These are phyloP conservation scores for Myxozyma mucilagina DNA, from an alignment of 805 yeast species.

Conservation along the genomic window DNA sequence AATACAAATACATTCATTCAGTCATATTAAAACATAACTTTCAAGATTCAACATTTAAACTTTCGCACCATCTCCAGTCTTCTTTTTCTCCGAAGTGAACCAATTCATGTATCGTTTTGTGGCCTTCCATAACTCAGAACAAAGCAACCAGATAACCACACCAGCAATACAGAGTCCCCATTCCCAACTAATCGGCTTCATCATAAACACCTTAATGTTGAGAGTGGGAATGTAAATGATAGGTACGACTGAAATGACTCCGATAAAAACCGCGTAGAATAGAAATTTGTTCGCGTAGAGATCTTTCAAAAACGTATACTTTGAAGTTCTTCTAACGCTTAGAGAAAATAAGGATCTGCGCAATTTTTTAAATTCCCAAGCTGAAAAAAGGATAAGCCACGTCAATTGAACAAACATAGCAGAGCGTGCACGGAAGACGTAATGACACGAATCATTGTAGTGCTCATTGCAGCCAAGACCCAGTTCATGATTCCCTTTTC, in stretches of 20 bases:
- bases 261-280: slow-evolving; percentile 77
- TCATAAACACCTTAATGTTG: slow-evolving; percentile 72
- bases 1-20: too few relatives aligned
- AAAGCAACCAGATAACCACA: slow-evolving; percentile 57
- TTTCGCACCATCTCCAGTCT: background rate
- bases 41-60: background rate
- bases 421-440: slow-evolving; percentile 74
- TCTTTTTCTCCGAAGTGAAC: slow-evolving; percentile 5
- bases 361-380: slow-evolving; percentile 81
- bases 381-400: slow-evolving; percentile 78
- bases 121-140: slow-evolving; percentile 68
- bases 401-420: slow-evolving; percentile 79
- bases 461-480: slow-evolving; percentile 64
- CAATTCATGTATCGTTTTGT: slow-evolving; percentile 50
- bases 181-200: slow-evolving; percentile 68
- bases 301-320: slow-evolving; percentile 59
- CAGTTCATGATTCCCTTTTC: slow-evolving; percentile 62
- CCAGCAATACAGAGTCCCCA: slow-evolving; percentile 73
- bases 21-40: too few relatives aligned
- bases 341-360: slow-evolving; percentile 61
- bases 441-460: slow-evolving; percentile 50
- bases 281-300: slow-evolving; percentile 73
- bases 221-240: slow-evolving; percentile 87
- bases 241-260: slow-evolving; percentile 72
- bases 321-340: slow-evolving; percentile 60